Base-by-base conservation (phyloP, 2,329 filamentous ascomycete species). In the Aurifilum marmelostoma region DNA sequence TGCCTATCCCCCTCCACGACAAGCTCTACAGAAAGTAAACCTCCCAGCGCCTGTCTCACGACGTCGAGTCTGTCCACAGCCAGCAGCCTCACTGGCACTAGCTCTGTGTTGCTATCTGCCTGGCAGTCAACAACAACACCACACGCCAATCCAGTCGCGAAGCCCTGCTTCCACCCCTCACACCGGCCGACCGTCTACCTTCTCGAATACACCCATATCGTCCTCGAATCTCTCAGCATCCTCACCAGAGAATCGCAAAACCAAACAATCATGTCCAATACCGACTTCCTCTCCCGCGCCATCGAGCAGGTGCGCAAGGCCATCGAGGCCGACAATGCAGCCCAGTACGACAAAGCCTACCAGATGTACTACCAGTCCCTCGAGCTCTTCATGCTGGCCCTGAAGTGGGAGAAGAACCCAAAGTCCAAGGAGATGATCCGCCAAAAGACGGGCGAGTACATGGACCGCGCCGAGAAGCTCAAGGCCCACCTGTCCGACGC, bases 331-430 rank as follows among this genome's bases (percentile, higher is more conserved):
- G 96, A 99, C 84, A 97, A 95, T 74, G 92, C 92, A 60, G 94
- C 93, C 79, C 93, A 98, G 79, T 99, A 99, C 82, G 94, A 97
- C 76, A 95, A 97, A 81, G 96, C 96, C 68, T 98, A 98, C 80
- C 92, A 97, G 78, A 87, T 92, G 72, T 99, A 99, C 88, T 97
- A 97, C 84, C 91, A 93, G 74, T 91, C 95, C 65, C 92, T 99
- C 75, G 95, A 99, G 82, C 89, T 98, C 69, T 99, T 98, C 85
- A 97, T 99, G 92, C 92, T 98, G 71, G 96, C 96, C 43, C 87
- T 99, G 71, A 99, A 99, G 85, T 99, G 95, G 95, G 96, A 99
- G 84, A 99, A 98, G 88, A 98, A 97, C 83, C 90, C 92, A 72
- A 95, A 94, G 75, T 94, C 93, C 73, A 98, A 98, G 85, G 94